Percentiles rank a stretch among this genome's conserved stretches.
These are phyloP conservation scores for Cyclotella kingstonii DNA, from an alignment of 108 stramenopile genomes.

Conservation along the genomic window DNA sequence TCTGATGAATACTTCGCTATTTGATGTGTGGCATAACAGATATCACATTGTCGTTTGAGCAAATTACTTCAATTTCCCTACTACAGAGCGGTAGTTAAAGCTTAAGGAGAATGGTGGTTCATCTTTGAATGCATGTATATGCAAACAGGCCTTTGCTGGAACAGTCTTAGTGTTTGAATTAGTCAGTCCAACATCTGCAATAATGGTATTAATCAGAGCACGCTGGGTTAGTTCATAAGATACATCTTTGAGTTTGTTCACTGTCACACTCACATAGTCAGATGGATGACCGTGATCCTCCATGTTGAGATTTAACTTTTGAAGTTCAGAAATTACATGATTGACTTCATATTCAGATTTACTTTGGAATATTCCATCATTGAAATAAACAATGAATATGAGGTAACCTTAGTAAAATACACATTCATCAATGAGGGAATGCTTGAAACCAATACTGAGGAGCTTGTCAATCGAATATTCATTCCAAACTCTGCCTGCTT, in stretches of 20 bases:
- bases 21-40: not conserved
- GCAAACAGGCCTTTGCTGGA: not conserved
- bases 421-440: slow-evolving; percentile 43
- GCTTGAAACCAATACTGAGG: slow-evolving; percentile 32
- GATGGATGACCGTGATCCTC: slow-evolving; percentile 27
- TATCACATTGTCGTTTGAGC: slow-evolving; percentile 18
- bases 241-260: not conserved
- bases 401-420: no score
- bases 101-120: slow-evolving; percentile 10
- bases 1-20: no score
- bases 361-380: slow-evolving; percentile 29
- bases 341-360: slow-evolving; percentile 25
- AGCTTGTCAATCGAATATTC: slow-evolving; percentile 16
- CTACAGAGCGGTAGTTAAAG: no score
- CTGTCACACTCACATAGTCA: slow-evolving; percentile 49
- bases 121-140: not conserved
- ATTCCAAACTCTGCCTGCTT: no score
- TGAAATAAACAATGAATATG: slow-evolving; percentile 40
- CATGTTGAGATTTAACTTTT: not conserved
- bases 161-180: not conserved
- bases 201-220: not conserved
- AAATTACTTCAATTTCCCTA: no score
- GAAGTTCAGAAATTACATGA: no score
- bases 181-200: not conserved
- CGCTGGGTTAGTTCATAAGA: not conserved